These are phyloP conservation scores for Meira miltonrushii DNA, from an alignment of 1,284 basidiomycete genomes.

Conservation along the genomic window DNA sequence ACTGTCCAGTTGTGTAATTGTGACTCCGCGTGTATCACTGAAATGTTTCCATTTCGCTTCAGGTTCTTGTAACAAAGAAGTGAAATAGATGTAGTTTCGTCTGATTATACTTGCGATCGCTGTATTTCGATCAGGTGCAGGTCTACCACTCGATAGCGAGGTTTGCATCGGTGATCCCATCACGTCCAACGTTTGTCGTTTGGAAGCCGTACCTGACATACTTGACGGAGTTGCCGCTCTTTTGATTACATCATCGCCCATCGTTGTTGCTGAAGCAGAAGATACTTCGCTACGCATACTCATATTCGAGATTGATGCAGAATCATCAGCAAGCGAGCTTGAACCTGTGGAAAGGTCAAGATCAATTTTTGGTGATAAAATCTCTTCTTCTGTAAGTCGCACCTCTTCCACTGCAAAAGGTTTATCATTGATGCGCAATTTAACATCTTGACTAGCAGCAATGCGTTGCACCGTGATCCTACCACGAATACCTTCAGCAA, in stretches of 20 bases:
- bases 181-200: neutral
- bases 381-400: constrained; percentile 10
- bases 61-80: constrained; percentile 91
- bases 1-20: constrained; percentile 76
- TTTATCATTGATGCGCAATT: constrained; percentile 27
- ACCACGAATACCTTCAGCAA: constrained; percentile 28
- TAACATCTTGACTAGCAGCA: constrained; percentile 30
- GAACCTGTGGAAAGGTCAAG: neutral
- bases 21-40: constrained; percentile 79
- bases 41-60: constrained; percentile 91
- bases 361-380: constrained; percentile 16
- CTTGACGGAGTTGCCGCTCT: neutral
- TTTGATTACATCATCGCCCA: constrained; percentile 13
- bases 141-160: neutral
- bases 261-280: constrained; percentile 15
- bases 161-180: neutral
- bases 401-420: constrained; percentile 18
- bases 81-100: constrained; percentile 94
- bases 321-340: constrained; percentile 17
- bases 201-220: neutral
- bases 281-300: constrained; percentile 16
- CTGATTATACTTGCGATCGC: constrained; percentile 75
- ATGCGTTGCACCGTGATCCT: constrained; percentile 32
- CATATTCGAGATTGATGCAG: constrained; percentile 36
- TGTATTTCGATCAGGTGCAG: constrained; percentile 13